Evolutionary conservation across 129 eudicot genomes (phyloP), one percentile per base, ranked within the genome.

Genomic region (Arctium lappa): DNA sequence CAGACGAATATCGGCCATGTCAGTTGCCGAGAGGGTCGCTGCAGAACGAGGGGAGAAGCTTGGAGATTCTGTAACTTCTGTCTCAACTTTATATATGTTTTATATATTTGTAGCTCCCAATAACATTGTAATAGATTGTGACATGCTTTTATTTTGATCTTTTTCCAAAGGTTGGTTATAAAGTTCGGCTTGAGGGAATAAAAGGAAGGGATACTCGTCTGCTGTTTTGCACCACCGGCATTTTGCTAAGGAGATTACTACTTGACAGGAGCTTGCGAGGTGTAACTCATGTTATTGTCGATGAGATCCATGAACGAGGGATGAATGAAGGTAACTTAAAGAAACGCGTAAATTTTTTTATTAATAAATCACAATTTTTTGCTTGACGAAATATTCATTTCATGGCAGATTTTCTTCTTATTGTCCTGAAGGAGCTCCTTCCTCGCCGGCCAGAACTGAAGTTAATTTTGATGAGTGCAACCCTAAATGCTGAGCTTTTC

Each of bases 221-320:
- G 74, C 90, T 95, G 36, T 94, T 94, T 82, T 94, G 97, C 88
- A 91, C 99, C 73, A 92, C 99, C 37, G 99, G 99, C 29, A 95
- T 95, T 85, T 94, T 95, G 85, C 82, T 95, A 29, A 90, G 99
- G 81, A 88, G 97, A 79, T 90, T 95, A 86, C 92, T 95, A 56
- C 89, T 95, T 32, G 99, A 95, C 86, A 91, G 99, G 86, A 91
- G 80, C 69, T 85, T 95, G 88, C 90, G 80, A 90, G 99, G 99
- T 79, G 93, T 93, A 29, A 89, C 97, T 79, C 97, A 95, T 89
- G 99, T 95, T 75, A 87, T 95, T 85, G 93, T 95, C 79, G 99
- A 95, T 85, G 99, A 93, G 86, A 95, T 95, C 87, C 99, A 95
- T 78, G 99, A 95, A 85, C 97, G 99, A 77, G 99, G 99, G 82